Percentiles rank a stretch among this genome's conserved stretches.
Conservation (phyloP, 768 basidiomycete species). For the Boletus edulis region DNA sequence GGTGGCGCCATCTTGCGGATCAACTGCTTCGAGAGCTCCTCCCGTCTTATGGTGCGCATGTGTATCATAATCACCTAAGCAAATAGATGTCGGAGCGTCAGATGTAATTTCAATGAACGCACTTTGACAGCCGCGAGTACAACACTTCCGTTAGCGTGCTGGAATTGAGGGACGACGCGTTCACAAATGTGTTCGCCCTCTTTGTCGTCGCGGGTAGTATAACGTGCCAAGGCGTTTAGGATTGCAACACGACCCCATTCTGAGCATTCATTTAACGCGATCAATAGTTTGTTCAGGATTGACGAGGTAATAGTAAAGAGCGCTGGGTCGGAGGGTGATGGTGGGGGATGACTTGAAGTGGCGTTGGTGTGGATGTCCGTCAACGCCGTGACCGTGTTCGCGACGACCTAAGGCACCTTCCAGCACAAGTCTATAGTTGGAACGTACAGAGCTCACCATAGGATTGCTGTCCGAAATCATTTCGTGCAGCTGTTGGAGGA, state of each 20-base stretch:
- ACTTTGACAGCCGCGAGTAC: conserved; percentile 97
- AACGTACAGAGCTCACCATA: conserved; percentile 60
- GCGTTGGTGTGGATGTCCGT: conserved; percentile 87
- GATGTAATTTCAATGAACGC: conserved; percentile 12
- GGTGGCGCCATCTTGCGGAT: conserved; percentile 98
- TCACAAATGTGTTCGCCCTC: conserved; percentile 99
- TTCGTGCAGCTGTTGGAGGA: conserved; percentile 83
- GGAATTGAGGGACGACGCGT: conserved; percentile 96
- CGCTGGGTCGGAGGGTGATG: conserved; percentile 56
- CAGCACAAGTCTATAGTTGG: background rate
- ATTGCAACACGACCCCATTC: conserved; percentile 99
- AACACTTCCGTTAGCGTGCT: conserved; percentile 94
- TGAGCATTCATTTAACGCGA: conserved; percentile 96
- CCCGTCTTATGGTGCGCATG: conserved; percentile 76
- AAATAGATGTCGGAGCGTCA: background rate
- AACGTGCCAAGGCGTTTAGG: conserved; percentile 80
- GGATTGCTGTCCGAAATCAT: conserved; percentile 96
- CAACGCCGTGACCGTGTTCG: conserved; percentile 92
- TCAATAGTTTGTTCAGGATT: conserved; percentile 84
- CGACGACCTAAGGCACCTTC: conserved; percentile 72
- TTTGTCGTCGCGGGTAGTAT: conserved; percentile 80
- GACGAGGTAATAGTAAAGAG: conserved; percentile 81
- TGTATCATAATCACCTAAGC: conserved; percentile 94
- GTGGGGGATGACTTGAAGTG: conserved; percentile 46
- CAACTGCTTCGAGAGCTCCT: conserved; percentile 82